Evolutionary conservation across 805 yeast species (phyloP), one percentile per base, ranked within the genome.

Genomic region (Lachancea cidri): DNA sequence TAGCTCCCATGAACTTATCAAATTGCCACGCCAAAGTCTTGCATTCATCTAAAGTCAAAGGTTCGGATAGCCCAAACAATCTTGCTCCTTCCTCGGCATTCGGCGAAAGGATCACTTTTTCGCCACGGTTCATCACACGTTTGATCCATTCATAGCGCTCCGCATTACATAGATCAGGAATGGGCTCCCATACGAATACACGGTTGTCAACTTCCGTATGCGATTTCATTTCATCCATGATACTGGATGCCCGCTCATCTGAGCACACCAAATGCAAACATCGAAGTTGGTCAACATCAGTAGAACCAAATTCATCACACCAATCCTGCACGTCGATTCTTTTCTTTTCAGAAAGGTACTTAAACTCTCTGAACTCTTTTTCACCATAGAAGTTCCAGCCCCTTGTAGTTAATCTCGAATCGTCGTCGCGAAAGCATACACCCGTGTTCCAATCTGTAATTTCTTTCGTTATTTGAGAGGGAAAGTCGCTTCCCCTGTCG

Each of bases 401-500:
- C 42, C 91, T 66, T 0, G 96, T 82, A 1, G 96, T 87, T 36
- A 68, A 53, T 39, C 96, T 65, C 1, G 62, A 39, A 0, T 45
- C 33, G 47, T 80, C 79, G 5, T 62, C 55, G 33, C 96, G 65
- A 50, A 75, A 73, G 0, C 79, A 56, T 0, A 73, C 68, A 0
- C 83, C 85, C 0, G 86, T 68, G 0, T 70, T 60, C 95, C 95
- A 86, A 0, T 64, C 46, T 3, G 68, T 57, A 13, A 91, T 53
- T 42, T 72, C 72, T 0, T 57, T 38, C 25, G 68, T 64, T 1
- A 79, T 65, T 0, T 52, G 56, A 0, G 31, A 33, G 0, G 95
- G 94, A 54, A 87, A 86, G 54, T 88, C 97, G 3, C 59, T 53
- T 0, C 98, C 98, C 39, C 76, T 71, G 56, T 89, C 97, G 1